A percentile compares a stretch with the other conserved stretches of the same genome.
These are phyloP conservation scores for Talaromyces piceae DNA, from an alignment of 2,329 filamentous ascomycete species.

Conservation along the genomic window DNA sequence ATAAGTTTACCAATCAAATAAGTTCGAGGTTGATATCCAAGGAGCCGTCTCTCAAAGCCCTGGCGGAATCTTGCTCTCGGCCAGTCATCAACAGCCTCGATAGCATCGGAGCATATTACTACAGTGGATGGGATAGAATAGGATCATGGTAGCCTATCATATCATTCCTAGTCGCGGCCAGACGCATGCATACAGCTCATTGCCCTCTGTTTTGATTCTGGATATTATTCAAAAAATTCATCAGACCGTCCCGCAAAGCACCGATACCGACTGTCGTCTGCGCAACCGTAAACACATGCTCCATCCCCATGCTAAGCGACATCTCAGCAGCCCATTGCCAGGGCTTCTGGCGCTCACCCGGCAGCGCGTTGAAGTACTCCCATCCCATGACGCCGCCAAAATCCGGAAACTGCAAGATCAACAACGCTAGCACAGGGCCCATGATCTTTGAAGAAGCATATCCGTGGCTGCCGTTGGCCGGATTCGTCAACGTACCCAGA, in stretches of 20 bases:
- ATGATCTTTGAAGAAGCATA: conserved; percentile 56
- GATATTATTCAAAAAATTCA: conserved; percentile 19
- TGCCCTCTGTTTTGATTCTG: conserved; percentile 22
- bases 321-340: conserved; percentile 74
- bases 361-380: conserved; percentile 85
- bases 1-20: too few relatives aligned
- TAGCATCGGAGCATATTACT: too few relatives aligned
- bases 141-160: too few relatives aligned
- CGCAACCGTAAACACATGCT: conserved; percentile 27
- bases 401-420: conserved; percentile 54
- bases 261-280: conserved; percentile 21
- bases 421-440: conserved; percentile 47
- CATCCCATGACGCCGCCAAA: conserved; percentile 92
- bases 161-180: neutral
- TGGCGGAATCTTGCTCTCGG: too few relatives aligned
- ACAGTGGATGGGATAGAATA: too few relatives aligned
- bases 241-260: conserved; percentile 24
- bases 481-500: conserved; percentile 72
- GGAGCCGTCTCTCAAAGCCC: too few relatives aligned
- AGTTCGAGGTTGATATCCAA: too few relatives aligned
- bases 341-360: conserved; percentile 54
- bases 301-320: conserved; percentile 44
- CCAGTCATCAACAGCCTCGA: too few relatives aligned
- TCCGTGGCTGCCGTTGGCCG: conserved; percentile 59
- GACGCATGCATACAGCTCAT: neutral